Percentiles rank a stretch among this genome's conserved stretches.
Conservation (phyloP, 2,329 filamentous ascomycete genomes). For the Colletotrichum sp. region DNA sequence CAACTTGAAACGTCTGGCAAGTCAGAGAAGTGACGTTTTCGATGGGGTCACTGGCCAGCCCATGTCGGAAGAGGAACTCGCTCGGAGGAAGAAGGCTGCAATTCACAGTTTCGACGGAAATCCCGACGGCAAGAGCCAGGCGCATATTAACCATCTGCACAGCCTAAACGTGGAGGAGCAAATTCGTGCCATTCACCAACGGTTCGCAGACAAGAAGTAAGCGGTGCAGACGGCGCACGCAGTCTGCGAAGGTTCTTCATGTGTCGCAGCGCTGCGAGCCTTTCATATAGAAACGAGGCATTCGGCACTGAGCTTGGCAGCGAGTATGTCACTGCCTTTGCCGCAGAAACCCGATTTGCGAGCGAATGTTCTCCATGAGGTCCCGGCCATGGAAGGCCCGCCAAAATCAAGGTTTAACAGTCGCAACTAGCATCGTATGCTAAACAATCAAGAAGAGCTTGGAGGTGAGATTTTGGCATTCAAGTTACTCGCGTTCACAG, state of each 20-base stretch:
- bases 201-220: slow-evolving; percentile 41
- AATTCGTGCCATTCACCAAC: slow-evolving; percentile 69
- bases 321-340: background rate
- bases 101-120: slow-evolving; percentile 64
- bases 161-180: slow-evolving; percentile 85
- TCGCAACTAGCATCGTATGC: background rate
- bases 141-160: slow-evolving; percentile 64
- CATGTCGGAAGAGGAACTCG: slow-evolving; percentile 74
- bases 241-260: background rate
- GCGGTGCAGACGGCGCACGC: background rate
- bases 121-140: slow-evolving; percentile 49
- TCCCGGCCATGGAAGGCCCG: background rate
- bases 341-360: background rate
- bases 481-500: background rate
- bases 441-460: background rate
- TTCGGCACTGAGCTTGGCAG: background rate
- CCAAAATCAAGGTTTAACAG: background rate
- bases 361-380: background rate
- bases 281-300: background rate
- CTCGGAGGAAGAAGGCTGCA: slow-evolving; percentile 78
- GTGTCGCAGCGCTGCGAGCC: background rate
- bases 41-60: slow-evolving; percentile 73
- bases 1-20: slow-evolving; percentile 93
- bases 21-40: slow-evolving; percentile 86
- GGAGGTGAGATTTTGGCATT: background rate